Evolutionary conservation across 192 early-diverging fungal genomes (phyloP).

Genomic region (Podila minutissima): DNA sequence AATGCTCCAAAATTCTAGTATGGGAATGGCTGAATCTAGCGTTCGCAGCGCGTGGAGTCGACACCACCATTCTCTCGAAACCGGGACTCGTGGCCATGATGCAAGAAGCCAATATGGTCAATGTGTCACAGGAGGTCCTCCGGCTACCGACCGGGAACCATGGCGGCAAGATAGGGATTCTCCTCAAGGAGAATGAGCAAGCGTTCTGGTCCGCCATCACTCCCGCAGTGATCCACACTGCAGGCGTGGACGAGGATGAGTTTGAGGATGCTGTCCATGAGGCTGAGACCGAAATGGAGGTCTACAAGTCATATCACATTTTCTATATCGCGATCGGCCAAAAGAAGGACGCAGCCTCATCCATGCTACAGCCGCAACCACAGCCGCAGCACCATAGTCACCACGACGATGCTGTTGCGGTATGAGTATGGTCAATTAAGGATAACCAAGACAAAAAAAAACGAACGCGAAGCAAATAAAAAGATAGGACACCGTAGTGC

Average conservation of each 20-base stretch:
- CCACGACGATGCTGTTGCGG: too few species aligned
- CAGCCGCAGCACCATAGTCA: too few species aligned
- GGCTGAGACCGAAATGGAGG: constrained; percentile 21
- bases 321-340: constrained; percentile 33
- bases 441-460: too few species aligned
- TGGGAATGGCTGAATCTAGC: neutral
- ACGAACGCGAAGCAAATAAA: too few species aligned
- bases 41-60: constrained; percentile 7
- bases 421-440: too few species aligned
- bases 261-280: constrained; percentile 25
- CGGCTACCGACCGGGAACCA: constrained; percentile 22
- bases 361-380: too few species aligned
- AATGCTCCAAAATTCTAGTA: neutral
- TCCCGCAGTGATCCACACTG: constrained; percentile 25
- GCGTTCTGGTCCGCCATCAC: constrained; percentile 35
- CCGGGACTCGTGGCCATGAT: neutral
- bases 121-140: constrained; percentile 10
- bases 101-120: constrained; percentile 11
- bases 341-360: neutral
- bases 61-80: neutral
- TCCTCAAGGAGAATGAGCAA: constrained; percentile 30
- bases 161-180: constrained; percentile 37
- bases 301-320: constrained; percentile 32
- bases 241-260: constrained; percentile 17
- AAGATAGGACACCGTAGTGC: too few species aligned